Evolutionary conservation across 192 early-diverging fungal species (phyloP).

Genomic region (Globomyces pollinis-pini): DNA sequence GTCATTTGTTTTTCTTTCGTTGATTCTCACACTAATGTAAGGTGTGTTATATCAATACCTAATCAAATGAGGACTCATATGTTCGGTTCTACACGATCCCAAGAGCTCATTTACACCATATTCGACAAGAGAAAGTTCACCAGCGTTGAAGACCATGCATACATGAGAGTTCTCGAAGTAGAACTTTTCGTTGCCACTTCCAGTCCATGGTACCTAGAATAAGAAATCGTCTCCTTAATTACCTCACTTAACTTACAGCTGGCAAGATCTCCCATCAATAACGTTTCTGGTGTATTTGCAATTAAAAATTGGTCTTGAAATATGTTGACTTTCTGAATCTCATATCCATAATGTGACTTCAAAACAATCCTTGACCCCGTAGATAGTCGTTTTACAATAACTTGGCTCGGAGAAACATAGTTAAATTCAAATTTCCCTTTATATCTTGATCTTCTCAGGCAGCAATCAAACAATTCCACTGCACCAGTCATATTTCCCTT

Average conservation of each 20-base stretch:
- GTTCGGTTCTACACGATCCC: slow-evolving; percentile 53
- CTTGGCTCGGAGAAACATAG: slow-evolving; percentile 55
- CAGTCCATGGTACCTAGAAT: slow-evolving; percentile 60
- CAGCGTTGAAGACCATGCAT: slow-evolving; percentile 63
- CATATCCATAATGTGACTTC: slow-evolving; percentile 59
- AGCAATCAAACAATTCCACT: slow-evolving; percentile 60
- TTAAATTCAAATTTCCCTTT: slow-evolving; percentile 67
- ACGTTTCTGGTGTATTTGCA: slow-evolving; percentile 53
- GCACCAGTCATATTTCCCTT: slow-evolving; percentile 48
- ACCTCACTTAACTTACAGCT: slow-evolving; percentile 57
- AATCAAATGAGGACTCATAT: slow-evolving; percentile 58
- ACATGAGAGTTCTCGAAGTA: slow-evolving; percentile 55
- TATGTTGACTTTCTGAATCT: slow-evolving; percentile 61
- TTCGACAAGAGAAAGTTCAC: slow-evolving; percentile 55
- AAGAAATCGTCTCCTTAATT: too few relatives aligned
- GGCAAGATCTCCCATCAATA: slow-evolving; percentile 56
- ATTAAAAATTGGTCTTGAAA: slow-evolving; percentile 61
- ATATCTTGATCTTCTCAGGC: slow-evolving; percentile 51
- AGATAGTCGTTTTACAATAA: slow-evolving; percentile 60
- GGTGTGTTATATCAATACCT: too few relatives aligned
- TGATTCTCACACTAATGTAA: slow-evolving; percentile 56
- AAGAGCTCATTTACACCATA: slow-evolving; percentile 61
- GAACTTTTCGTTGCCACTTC: slow-evolving; percentile 48
- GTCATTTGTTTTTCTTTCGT: slow-evolving; percentile 48
- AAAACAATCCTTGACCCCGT: slow-evolving; percentile 60